Base-by-base conservation (phyloP, 257 asterid genomes). In the Catharanthus roseus region DNA sequence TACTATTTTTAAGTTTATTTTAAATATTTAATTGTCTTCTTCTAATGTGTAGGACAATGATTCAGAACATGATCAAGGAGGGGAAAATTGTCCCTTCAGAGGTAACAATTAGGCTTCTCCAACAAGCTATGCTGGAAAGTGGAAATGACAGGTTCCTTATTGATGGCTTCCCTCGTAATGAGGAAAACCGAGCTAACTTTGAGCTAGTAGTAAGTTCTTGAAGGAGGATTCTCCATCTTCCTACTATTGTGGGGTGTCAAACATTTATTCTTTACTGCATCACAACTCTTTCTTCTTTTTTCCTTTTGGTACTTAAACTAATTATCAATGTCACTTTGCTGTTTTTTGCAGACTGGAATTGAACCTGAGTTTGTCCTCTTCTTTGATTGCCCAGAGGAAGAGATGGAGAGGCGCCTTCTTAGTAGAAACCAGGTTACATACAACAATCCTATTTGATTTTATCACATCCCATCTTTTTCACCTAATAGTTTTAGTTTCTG, bases 141-240 rank as follows among this genome's bases (percentile, higher is more conserved):
- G 89, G 71, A 61, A 90, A 92, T 42, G 95, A 90, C 81, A 92
- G 90, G 72, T 92, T 90, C 82, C 96, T 90, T n/a, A 90, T 92
- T 75, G 98, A 92, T 77, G 98, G 98, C 13, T 90, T 92, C 78
- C 98, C 97, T 65, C 96, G 98, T 60, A 90, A 90, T 73, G 97
- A 92, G 87, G 97, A 92, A 84, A 92, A 92, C 66, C 96, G 96
- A 73, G 91, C 90, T 57, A 88, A 92, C 50, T 92, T 92, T 81
- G 98, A 90, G 86, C 67, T 79, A 57, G 93, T 87, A 11, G 96
- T 90, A 82, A 87, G 90, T 83, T 72, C 47, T 65, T 3, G 23
- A 10, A 19, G 50, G 23, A 23, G 34, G 41, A 28, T 11, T n/a
- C 41, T 70, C n/a, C 57, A 31, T 63, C 70, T 33, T 18, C 21